phyloP scores from a whole-genome alignment of 192 early-diverging fungal genomes.

The Chytriomyces hyalinus region DNA sequence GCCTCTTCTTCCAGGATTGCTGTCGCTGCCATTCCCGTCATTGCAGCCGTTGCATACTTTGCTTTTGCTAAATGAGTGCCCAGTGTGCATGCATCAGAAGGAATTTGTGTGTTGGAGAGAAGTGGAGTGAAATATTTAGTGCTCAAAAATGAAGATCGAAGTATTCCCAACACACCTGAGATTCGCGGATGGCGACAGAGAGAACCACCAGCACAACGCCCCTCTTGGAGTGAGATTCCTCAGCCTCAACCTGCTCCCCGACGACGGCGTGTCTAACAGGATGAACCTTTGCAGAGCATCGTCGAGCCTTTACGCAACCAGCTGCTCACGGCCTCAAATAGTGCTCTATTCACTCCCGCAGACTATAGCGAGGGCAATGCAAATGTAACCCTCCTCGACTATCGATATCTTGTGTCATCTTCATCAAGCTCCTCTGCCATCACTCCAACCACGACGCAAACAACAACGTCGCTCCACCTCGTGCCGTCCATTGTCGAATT shows the following conservation, averaged over 20 bases:
- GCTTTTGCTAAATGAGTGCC: neutral
- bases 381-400: constrained; percentile 3
- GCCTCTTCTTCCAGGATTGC: neutral
- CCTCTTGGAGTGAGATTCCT: constrained; percentile 9
- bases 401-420: neutral
- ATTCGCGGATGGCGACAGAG: constrained; percentile 2
- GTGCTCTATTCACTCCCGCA: constrained; percentile 9
- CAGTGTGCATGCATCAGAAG: no score
- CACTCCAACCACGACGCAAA: neutral
- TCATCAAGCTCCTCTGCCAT: neutral
- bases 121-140: neutral
- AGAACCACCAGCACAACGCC: constrained; percentile 30
- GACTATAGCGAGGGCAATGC: constrained; percentile 14
- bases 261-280: neutral
- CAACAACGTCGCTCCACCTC: neutral
- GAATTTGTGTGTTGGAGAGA: neutral
- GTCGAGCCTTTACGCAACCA: constrained; percentile 16
- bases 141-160: constrained; percentile 20
- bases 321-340: neutral
- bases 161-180: constrained; percentile 24
- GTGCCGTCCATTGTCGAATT: constrained; percentile 26
- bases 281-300: neutral
- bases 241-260: neutral
- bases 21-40: constrained; percentile 14
- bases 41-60: constrained; percentile 19